Percentiles rank a stretch among this genome's conserved stretches.
Conservation (phyloP, 1,284 basidiomycete species). For the Erythrobasidium hasegawianum region DNA sequence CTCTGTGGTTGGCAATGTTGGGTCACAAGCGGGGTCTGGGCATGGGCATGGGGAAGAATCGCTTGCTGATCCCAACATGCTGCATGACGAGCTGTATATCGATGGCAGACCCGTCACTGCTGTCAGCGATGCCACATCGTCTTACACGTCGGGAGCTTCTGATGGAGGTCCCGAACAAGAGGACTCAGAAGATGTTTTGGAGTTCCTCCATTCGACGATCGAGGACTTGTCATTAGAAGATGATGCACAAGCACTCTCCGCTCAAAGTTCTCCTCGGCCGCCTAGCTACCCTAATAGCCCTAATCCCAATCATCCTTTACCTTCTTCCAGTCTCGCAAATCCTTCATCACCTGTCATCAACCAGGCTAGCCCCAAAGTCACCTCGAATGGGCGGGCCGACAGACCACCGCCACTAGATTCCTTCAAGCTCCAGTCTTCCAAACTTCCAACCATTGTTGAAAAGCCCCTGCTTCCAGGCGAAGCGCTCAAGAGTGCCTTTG, state of each 20-base stretch:
- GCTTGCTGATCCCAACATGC: slow-evolving; percentile 3
- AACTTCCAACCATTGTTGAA: neutral
- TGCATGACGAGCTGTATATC: slow-evolving; percentile 4
- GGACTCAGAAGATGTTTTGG: slow-evolving; percentile 34
- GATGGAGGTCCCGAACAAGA: slow-evolving; percentile 17
- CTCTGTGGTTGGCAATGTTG: neutral
- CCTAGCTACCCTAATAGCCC: slow-evolving; percentile 3
- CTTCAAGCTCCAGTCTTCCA: slow-evolving; percentile 1
- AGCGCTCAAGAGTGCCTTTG: slow-evolving; percentile 35
- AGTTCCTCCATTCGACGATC: slow-evolving; percentile 9
- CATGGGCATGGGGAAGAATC: neutral
- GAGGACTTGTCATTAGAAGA: slow-evolving; percentile 26
- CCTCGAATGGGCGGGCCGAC: neutral
- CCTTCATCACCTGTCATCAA: neutral
- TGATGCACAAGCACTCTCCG: neutral
- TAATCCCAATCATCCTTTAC: slow-evolving; percentile 2
- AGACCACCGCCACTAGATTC: neutral
- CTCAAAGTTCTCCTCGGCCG: slow-evolving; percentile 17
- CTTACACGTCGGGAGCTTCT: slow-evolving; percentile 15
- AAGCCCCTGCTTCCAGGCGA: slow-evolving; percentile 29
- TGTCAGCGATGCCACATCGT: slow-evolving; percentile 22
- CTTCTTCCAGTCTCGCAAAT: neutral
- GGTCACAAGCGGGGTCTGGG: neutral
- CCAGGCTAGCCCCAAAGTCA: neutral
- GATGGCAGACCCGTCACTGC: slow-evolving; percentile 21